Conservation (phyloP, 495 filamentous ascomycete genomes). For the Collariella sp. region DNA sequence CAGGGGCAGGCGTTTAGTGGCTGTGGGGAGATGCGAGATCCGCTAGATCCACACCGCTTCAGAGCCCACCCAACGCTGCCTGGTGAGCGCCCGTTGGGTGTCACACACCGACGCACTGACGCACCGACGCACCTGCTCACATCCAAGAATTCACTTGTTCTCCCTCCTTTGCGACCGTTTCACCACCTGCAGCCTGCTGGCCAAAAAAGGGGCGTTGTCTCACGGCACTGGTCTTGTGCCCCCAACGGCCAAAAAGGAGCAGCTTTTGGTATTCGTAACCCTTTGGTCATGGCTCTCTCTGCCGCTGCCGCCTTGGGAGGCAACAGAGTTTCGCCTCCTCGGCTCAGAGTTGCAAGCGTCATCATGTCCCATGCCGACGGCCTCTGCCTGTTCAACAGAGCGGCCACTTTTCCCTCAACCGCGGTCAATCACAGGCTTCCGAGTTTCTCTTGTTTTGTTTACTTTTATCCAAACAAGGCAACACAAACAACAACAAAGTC, state of each 20-base stretch:
- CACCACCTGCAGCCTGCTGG: background rate
- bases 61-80: background rate
- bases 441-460: conserved; percentile 9
- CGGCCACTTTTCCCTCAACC: background rate
- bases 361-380: conserved; percentile 2
- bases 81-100: background rate
- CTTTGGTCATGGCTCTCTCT: background rate
- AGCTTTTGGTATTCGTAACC: background rate
- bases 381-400: background rate
- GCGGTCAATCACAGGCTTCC: no score
- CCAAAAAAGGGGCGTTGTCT: conserved; percentile 7
- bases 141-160: background rate
- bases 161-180: background rate
- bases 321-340: background rate
- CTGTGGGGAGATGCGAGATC: conserved; percentile 9
- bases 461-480: conserved; percentile 7
- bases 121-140: no score
- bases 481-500: conserved; percentile 4
- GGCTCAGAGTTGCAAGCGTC: conserved; percentile 5
- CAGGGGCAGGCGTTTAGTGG: background rate
- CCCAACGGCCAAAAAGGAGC: background rate
- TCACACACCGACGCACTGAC: no score
- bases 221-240: background rate
- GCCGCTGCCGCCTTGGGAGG: background rate
- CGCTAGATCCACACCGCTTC: conserved; percentile 7